Percentiles rank a stretch among this genome's conserved stretches.
Evolutionary conservation across 2,329 filamentous ascomycete species (phyloP).

Genomic region (Cordyceps cicadae): DNA sequence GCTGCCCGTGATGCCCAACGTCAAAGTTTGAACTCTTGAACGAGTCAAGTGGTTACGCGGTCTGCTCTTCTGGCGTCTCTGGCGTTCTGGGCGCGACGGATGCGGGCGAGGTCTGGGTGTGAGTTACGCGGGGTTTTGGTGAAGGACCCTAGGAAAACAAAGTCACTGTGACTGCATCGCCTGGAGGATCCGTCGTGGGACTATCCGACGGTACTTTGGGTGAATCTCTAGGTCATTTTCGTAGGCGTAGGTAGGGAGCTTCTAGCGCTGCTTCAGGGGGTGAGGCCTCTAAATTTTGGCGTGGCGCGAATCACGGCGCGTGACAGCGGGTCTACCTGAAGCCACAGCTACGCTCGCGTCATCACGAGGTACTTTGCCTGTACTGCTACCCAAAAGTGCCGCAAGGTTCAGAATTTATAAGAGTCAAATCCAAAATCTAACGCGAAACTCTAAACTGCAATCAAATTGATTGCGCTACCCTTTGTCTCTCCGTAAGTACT

Average conservation of each 20-base stretch:
- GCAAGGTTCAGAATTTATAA: not conserved
- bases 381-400: not conserved
- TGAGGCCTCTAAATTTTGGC: not conserved
- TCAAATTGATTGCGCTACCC: not conserved
- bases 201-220: not conserved
- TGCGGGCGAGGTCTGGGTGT: slow-evolving; percentile 8
- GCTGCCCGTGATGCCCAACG: not conserved
- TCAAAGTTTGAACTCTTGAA: not conserved
- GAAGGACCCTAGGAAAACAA: not conserved
- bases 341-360: not conserved
- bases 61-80: slow-evolving; percentile 8
- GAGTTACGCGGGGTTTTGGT: not conserved
- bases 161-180: not conserved
- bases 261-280: not conserved
- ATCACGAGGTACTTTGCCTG: not conserved
- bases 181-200: no score
- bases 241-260: not conserved
- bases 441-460: not conserved
- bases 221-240: not conserved
- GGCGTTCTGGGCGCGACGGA: slow-evolving; percentile 24
- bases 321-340: slow-evolving; percentile 9
- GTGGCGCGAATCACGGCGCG: slow-evolving; percentile 10
- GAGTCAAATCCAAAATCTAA: not conserved
- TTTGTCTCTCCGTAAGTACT: not conserved
- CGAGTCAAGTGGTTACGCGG: slow-evolving; percentile 9